Evolutionary conservation across 2,329 filamentous ascomycete genomes (phyloP).

Genomic region (Claviceps lovelessii): DNA sequence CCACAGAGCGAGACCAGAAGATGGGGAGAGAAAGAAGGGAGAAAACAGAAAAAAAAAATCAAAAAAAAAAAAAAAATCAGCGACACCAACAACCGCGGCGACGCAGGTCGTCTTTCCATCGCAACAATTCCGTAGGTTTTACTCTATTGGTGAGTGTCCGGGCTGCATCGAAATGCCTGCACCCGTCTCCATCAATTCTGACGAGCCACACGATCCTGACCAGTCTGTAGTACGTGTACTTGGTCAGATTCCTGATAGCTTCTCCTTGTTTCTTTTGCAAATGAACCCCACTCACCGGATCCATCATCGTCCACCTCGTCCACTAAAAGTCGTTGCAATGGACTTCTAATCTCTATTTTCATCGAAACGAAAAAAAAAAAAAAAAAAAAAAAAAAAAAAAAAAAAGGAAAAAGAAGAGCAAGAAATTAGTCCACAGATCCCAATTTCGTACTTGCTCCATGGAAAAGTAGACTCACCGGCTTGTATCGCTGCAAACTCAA

Average conservation of each 20-base stretch:
- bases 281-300: slow-evolving; percentile 31
- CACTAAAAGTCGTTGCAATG: slow-evolving; percentile 39
- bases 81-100: not conserved
- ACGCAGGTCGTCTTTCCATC: too few relatives aligned
- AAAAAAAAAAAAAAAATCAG: too few relatives aligned
- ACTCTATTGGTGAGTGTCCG: slow-evolving; percentile 26
- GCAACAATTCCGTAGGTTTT: not conserved
- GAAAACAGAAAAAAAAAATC: not conserved
- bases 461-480: slow-evolving; percentile 12
- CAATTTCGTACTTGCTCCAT: not conserved
- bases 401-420: not conserved
- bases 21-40: not conserved
- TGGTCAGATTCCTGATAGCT: slow-evolving; percentile 8
- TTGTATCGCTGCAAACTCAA: slow-evolving; percentile 14
- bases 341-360: slow-evolving; percentile 25
- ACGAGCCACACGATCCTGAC: slow-evolving; percentile 40
- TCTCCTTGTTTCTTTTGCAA: not conserved
- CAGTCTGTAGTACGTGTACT: slow-evolving; percentile 26
- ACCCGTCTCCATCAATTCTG: slow-evolving; percentile 38
- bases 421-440: not conserved
- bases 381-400: not conserved
- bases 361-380: not conserved
- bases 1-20: not conserved
- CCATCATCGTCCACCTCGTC: slow-evolving; percentile 45
- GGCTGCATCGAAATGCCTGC: slow-evolving; percentile 30